These are phyloP conservation scores for Nidularia pulvinata DNA, from an alignment of 768 basidiomycete genomes.

Conservation along the genomic window DNA sequence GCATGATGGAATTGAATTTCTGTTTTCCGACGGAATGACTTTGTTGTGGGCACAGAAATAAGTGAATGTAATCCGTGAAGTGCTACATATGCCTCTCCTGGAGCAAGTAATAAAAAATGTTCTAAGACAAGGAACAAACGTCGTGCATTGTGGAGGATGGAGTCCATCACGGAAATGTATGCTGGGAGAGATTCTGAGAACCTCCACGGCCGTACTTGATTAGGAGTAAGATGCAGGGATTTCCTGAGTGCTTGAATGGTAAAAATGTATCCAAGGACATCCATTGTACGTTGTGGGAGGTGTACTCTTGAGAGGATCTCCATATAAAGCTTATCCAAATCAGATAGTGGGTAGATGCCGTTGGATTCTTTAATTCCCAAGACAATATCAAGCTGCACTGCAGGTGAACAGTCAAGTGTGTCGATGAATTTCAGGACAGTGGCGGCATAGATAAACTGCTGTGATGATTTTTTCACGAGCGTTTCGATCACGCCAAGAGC, in stretches of 20 bases:
- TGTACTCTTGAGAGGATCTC: slow-evolving; percentile 2
- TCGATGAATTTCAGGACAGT: slow-evolving; percentile 20
- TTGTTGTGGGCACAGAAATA: not conserved
- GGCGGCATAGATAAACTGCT: slow-evolving; percentile 22
- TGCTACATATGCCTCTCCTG: slow-evolving; percentile 1
- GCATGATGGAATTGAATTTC: not conserved
- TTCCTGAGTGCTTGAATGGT: not conserved
- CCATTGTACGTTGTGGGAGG: not conserved
- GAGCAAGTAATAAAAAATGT: slow-evolving; percentile 1
- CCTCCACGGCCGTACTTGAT: not conserved
- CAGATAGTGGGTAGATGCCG: no score
- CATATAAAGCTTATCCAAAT: not conserved
- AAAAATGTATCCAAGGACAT: not conserved
- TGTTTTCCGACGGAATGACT: not conserved
- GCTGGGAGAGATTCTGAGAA: no score
- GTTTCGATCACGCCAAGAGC: slow-evolving; percentile 7
- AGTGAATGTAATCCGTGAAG: slow-evolving; percentile 2
- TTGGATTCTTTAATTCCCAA: slow-evolving; percentile 1
- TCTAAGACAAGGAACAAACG: not conserved
- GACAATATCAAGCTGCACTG: slow-evolving; percentile 7
- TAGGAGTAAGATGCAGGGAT: slow-evolving; percentile 1
- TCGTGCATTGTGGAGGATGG: not conserved
- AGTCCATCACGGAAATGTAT: not conserved
- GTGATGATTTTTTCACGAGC: slow-evolving; percentile 15
- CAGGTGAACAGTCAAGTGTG: slow-evolving; percentile 6